phyloP scores from a whole-genome alignment of 257 asterid genomes.

The Verbena officinalis region DNA sequence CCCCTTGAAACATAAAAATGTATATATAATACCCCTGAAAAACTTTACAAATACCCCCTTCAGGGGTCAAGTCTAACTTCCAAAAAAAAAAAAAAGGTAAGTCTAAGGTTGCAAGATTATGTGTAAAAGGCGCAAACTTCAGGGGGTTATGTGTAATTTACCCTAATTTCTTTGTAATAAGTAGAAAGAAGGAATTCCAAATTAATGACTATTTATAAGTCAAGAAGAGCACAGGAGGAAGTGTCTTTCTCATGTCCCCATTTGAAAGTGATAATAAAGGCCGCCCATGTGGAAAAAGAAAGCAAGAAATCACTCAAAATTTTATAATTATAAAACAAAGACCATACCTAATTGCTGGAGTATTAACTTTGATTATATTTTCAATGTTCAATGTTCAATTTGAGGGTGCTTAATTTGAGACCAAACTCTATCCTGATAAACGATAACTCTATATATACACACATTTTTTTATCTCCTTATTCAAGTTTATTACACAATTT shows the following conservation, averaged over 20 bases:
- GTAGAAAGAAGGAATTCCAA: slow-evolving; percentile 3
- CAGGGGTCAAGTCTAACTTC: no score
- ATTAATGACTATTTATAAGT: not conserved
- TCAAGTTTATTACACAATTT: not conserved
- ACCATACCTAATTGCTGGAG: slow-evolving; percentile 18
- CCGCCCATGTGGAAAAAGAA: slow-evolving; percentile 29
- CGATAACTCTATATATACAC: slow-evolving; percentile 15
- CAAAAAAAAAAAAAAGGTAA: no score
- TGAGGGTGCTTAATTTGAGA: slow-evolving; percentile 12
- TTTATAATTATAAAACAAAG: slow-evolving; percentile 1
- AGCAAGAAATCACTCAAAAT: slow-evolving; percentile 1
- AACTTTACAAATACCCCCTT: no score
- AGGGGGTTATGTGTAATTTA: no score
- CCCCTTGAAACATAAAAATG: no score
- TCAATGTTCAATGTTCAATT: slow-evolving; percentile 1
- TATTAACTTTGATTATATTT: not conserved
- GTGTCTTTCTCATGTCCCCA: slow-evolving; percentile 1
- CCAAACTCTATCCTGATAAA: slow-evolving; percentile 3
- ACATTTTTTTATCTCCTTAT: not conserved
- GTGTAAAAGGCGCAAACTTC: no score
- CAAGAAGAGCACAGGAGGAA: not conserved
- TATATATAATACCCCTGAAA: no score
- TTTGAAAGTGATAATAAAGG: not conserved
- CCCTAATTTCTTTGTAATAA: no score
- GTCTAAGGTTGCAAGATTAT: no score